Percentiles rank a stretch among this genome's conserved stretches.
Conservation (phyloP, 2,329 filamentous ascomycete genomes). For the Albifimbria verrucaria region DNA sequence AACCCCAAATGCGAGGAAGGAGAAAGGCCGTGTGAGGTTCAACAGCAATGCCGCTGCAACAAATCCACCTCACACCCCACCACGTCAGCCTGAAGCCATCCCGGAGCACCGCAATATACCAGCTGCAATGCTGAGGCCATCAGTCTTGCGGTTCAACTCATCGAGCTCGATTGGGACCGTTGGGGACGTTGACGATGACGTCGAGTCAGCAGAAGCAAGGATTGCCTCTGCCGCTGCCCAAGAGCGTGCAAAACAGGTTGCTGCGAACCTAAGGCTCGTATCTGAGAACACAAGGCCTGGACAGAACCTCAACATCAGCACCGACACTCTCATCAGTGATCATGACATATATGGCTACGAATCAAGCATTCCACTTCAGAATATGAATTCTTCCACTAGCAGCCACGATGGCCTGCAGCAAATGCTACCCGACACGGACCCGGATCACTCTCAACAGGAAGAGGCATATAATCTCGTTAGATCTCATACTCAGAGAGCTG, state of each 20-base stretch:
- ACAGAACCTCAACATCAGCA: constrained; percentile 35
- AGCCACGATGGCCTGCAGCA: constrained; percentile 15
- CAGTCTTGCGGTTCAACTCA: constrained; percentile 40
- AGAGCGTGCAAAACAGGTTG: constrained; percentile 38
- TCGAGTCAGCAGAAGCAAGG: constrained; percentile 21
- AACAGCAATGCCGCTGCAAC: constrained; percentile 40
- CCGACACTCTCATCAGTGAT: constrained; percentile 24
- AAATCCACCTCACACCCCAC: constrained; percentile 18
- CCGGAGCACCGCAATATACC: constrained; percentile 12
- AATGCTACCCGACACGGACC: constrained; percentile 2
- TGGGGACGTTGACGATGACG: constrained; percentile 20
- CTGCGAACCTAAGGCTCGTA: constrained; percentile 34
- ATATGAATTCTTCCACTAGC: constrained; percentile 16
- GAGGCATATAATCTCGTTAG: constrained; percentile 41
- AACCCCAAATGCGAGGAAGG: constrained; percentile 19
- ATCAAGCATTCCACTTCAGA: constrained; percentile 27
- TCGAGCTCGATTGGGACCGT: constrained; percentile 32
- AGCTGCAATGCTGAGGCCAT: constrained; percentile 32
- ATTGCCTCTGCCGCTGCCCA: constrained; percentile 33
- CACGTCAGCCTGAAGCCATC: constrained; percentile 8
- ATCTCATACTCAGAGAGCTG: constrained; percentile 33
- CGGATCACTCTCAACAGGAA: constrained; percentile 15
- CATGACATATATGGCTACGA: constrained; percentile 18
- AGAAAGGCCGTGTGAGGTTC: constrained; percentile 46
- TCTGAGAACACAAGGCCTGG: constrained; percentile 28